These are phyloP conservation scores for Thraustochytrium sp. DNA, from an alignment of 352 stramenopile genomes.

Conservation along the genomic window DNA sequence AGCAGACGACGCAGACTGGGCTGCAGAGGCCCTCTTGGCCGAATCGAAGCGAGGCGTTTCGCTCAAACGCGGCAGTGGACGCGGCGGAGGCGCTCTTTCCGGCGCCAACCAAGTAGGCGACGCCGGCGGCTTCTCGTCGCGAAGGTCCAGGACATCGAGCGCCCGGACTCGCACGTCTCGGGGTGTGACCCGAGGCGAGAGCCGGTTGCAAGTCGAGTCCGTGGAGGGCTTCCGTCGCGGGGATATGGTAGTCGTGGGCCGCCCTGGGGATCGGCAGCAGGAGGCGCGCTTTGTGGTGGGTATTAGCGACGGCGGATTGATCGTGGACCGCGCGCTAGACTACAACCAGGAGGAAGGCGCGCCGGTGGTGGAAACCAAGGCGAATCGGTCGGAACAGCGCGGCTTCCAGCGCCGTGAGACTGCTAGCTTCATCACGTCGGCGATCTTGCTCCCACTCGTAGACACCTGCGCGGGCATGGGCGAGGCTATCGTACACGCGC, in stretches of 20 bases:
- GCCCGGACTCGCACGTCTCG: background rate
- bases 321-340: background rate
- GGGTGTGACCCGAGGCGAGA: background rate
- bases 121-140: too few species aligned
- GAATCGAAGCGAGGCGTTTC: background rate
- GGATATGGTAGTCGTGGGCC: background rate
- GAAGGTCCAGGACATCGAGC: background rate
- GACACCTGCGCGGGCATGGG: background rate
- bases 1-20: too few species aligned
- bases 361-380: background rate
- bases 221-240: background rate
- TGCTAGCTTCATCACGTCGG: background rate
- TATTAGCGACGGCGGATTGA: background rate
- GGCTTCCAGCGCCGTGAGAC: background rate
- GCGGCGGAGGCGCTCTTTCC: background rate
- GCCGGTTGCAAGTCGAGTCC: background rate
- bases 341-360: background rate
- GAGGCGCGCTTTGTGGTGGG: conserved; percentile 34
- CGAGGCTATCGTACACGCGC: background rate
- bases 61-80: background rate
- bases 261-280: background rate
- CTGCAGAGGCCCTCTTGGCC: background rate
- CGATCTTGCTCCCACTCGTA: background rate
- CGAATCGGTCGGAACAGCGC: background rate
- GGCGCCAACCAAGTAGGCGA: too few species aligned